Base-by-base conservation (phyloP, 768 basidiomycete species). In the Agaricus blazei region DNA sequence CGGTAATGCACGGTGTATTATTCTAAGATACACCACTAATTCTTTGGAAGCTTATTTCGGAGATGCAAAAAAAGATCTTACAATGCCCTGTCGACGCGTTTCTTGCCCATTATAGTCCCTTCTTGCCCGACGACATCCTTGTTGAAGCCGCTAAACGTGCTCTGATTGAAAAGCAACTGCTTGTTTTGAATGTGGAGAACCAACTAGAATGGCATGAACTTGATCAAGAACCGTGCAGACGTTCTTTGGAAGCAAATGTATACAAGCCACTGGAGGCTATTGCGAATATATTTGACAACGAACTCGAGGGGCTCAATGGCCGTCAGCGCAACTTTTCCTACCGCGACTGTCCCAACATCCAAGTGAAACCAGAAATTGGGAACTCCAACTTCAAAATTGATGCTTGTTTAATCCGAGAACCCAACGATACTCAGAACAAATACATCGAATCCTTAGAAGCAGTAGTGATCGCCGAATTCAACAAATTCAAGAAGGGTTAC, bases 301-400 rank as follows among this genome's bases (percentile, higher is more conserved):
- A 31, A 12, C 27, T n/a, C 15, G 46, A 14, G 4, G 28, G n/a
- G 31, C 27, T 28, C 29, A 12, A 29, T 8, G 15, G 14, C 1
- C 46, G 46, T 3, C 27, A 12, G 6, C 24, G 9, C 12, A 9
- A 8, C 7, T 52, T 45, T 23, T 26, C 19, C 11, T 52, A 44
- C 19, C 9, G 6, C 12, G n/a, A 29, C n/a, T 24, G 24, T 19
- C 41, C 23, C 8, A n/a, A 47, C 36, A 36, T 8, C 9, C 3
- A 11, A 9, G 14, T 47, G 15, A 11, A 29, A 26, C 62, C 49
- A 1, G 54, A 59, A 23, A 61, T 60, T n/a, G 29, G 29, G 23
- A 60, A 59, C 11, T 54, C 24, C 42, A 56, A 54, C 27, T 48
- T 52, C 45, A 61, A 48, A 28, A 52, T 60, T 6, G 62, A 63